Percentiles rank a stretch among this genome's conserved stretches.
Conservation (phyloP, 2,329 filamentous ascomycete genomes). For the Endothia cerciana region DNA sequence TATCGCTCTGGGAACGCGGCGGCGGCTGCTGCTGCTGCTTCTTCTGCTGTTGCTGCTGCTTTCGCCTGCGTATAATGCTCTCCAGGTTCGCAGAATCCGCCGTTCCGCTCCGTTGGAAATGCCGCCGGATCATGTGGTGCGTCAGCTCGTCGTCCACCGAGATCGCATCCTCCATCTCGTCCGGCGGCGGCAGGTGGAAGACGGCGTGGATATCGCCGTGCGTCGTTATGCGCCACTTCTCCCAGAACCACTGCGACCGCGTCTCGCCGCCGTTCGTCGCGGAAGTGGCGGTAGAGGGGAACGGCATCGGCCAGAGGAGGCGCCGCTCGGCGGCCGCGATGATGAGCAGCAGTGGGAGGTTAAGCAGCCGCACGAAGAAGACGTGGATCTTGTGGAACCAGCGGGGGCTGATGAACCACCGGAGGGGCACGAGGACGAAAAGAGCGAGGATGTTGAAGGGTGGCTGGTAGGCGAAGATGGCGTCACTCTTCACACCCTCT, state of each 20-base stretch:
- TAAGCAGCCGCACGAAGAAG: constrained; percentile 72
- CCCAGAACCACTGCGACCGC: constrained; percentile 60
- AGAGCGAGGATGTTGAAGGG: constrained; percentile 84
- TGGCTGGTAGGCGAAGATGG: constrained; percentile 80
- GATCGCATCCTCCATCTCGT: constrained; percentile 60
- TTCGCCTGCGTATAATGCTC: constrained; percentile 24
- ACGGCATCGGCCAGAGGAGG: constrained; percentile 60
- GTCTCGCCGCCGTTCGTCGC: constrained; percentile 23
- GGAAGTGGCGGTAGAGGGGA: constrained; percentile 22
- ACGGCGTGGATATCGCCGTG: constrained; percentile 75
- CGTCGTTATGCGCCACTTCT: constrained; percentile 68
- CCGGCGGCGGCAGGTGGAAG: constrained; percentile 72
- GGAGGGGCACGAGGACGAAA: constrained; percentile 73
- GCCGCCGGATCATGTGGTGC: constrained; percentile 59
- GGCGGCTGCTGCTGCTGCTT: constrained; percentile 1
- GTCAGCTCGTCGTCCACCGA: constrained; percentile 63
- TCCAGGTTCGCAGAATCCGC: constrained; percentile 36
- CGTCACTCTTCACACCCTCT: constrained; percentile 83
- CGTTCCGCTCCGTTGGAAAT: constrained; percentile 54
- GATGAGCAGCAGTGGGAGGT: constrained; percentile 73
- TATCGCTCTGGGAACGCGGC: neutral
- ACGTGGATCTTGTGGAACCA: constrained; percentile 95
- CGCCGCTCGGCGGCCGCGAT: constrained; percentile 74
- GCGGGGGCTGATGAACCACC: constrained; percentile 75
- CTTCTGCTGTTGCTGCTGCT: constrained; percentile 24